Evolutionary conservation across 441 rosid species (phyloP).

Genomic region (Pelargonium australe): DNA sequence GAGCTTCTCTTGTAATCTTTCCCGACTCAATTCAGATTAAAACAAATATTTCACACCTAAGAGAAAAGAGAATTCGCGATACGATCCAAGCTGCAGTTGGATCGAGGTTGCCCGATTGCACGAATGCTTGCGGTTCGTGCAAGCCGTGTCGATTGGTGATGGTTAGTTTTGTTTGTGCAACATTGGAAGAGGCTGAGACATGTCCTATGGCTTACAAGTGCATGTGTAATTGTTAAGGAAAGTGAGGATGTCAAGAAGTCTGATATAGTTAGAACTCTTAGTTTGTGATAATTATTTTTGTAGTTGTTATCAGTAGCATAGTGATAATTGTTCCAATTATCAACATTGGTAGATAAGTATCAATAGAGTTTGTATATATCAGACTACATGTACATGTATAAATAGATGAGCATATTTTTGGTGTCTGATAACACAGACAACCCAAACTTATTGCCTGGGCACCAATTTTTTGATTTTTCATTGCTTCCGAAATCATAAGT

Average conservation of each 20-base stretch:
- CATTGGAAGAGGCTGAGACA: conserved; percentile 7
- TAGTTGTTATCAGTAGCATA: no score
- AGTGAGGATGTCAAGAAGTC: background rate
- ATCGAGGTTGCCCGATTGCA: conserved; percentile 23
- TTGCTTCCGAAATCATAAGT: no score
- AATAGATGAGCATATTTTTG: no score
- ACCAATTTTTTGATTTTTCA: no score
- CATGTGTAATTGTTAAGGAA: conserved; percentile 19
- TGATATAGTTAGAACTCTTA: no score
- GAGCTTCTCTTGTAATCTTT: background rate
- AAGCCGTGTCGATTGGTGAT: conserved; percentile 20
- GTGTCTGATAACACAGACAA: no score
- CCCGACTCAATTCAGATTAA: background rate
- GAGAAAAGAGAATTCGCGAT: background rate
- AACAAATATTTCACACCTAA: background rate
- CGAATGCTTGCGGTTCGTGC: conserved; percentile 25
- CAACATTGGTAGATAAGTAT: no score
- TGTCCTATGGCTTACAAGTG: conserved; percentile 21
- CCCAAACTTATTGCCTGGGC: no score
- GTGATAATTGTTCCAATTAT: no score
- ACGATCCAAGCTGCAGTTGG: conserved; percentile 14
- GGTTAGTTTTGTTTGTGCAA: conserved; percentile 10
- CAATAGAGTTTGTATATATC: no score
- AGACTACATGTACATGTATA: no score
- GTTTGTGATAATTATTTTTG: no score